Base-by-base conservation (phyloP, 2,329 filamentous ascomycete species). In the Diplodia corticola region DNA sequence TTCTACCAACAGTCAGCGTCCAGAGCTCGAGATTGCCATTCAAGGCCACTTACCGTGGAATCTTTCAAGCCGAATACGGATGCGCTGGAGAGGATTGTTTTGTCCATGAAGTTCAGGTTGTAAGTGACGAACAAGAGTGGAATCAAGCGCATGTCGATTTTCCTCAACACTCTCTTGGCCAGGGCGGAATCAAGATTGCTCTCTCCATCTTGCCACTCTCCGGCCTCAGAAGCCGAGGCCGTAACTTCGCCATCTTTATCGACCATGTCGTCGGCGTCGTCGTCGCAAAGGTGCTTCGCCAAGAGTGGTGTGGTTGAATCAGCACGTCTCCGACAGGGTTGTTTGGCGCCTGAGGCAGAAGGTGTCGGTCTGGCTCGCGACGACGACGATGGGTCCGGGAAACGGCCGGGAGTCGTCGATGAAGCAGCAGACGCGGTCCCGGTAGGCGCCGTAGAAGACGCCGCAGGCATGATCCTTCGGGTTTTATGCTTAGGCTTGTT, bases 61-160 rank as follows among this genome's bases (percentile, higher is more conserved):
- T 6, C 82, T 84, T 26, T 83, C 84, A 4, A 78, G 81, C 44
- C 85, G 69, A 88, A 87, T 0, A 88, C 84, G 4, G 84, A 79
- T 0, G 86, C 85, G 82, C 83, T 67, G 57, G 74, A 69, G 68
- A 74, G 57, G n/a, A 73, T 72, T 0, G 82, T 82, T 71, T 88
- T 88, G 73, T 88, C 86, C 79, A 88, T 85, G 66, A 87, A 88
- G 70, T 86, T 86, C 68, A 88, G 73, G 76, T 83, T 83, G 70
- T 88, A 88, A 0, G 83, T 86, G 49, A 83, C 69, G 67, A 87
- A 87, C 10, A 88, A 74, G 12, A 88, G 74, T 0, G 86, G 85
- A 5, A 88, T 82, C 10, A 88, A 75, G 13, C 77, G 77, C 69
- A 75, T 76, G 71, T 88, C 86, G 67, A 88, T 87, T 73, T 87